phyloP scores from a whole-genome alignment of 2,329 filamentous ascomycete species.

The Fusarium chaquense region DNA sequence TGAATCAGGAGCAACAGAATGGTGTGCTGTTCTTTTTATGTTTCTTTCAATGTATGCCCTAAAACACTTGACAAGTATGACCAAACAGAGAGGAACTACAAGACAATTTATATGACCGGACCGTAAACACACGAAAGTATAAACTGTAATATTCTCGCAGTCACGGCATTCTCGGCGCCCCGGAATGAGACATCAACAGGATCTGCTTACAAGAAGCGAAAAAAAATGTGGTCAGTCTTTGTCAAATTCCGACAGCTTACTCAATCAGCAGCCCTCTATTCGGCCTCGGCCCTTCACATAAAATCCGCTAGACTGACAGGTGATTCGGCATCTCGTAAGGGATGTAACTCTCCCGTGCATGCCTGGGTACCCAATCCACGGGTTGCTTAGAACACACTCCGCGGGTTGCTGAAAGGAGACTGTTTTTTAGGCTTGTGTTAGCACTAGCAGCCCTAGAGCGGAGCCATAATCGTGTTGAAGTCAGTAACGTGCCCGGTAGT shows the following conservation, averaged over 20 bases:
- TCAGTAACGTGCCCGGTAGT: slow-evolving; percentile 24
- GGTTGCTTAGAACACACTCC: neutral
- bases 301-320: slow-evolving; percentile 31
- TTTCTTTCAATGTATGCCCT: neutral
- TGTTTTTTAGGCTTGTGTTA: neutral
- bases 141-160: neutral
- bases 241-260: slow-evolving; percentile 35
- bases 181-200: slow-evolving; percentile 10
- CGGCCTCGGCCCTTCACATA: slow-evolving; percentile 31
- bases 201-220: slow-evolving; percentile 26
- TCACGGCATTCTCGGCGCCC: slow-evolving; percentile 24
- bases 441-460: slow-evolving; percentile 39
- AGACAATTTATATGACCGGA: slow-evolving; percentile 30
- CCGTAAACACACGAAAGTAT: neutral
- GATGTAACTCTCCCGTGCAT: slow-evolving; percentile 21
- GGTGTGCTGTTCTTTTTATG: neutral
- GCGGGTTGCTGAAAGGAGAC: neutral
- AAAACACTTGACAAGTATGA: neutral
- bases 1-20: neutral
- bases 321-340: slow-evolving; percentile 37
- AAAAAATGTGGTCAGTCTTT: slow-evolving; percentile 9
- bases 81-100: slow-evolving; percentile 3
- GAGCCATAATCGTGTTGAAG: slow-evolving; percentile 2
- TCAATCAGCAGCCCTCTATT: slow-evolving; percentile 24
- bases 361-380: neutral